These are phyloP conservation scores for Phaffia rhodozyma DNA, from an alignment of 1,284 basidiomycete genomes.

Conservation along the genomic window DNA sequence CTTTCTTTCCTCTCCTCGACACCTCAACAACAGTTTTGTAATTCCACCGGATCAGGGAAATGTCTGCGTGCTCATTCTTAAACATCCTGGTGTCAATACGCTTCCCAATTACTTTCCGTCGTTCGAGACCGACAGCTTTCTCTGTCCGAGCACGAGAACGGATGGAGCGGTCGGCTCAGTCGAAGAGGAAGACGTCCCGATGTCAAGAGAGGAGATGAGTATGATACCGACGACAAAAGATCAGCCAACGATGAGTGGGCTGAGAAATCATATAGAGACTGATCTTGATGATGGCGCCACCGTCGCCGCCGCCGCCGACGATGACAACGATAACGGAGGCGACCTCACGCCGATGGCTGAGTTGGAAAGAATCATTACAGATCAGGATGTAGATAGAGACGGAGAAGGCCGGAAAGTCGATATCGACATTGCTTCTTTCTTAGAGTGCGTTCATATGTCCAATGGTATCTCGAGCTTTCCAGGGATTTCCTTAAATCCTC, in stretches of 20 bases:
- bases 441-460: conserved; percentile 44
- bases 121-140: conserved; percentile 53
- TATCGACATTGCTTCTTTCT: conserved; percentile 59
- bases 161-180: neutral
- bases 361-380: neutral
- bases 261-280: neutral
- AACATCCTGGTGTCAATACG: conserved; percentile 53
- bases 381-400: conserved; percentile 42
- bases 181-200: conserved; percentile 16
- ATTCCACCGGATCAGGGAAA: conserved; percentile 52
- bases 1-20: too few species aligned
- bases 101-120: conserved; percentile 54
- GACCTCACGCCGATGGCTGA: too few species aligned
- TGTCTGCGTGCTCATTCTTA: conserved; percentile 50
- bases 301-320: too few species aligned
- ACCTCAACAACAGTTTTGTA: conserved; percentile 44
- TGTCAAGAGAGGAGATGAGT: conserved; percentile 1
- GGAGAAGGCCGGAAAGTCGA: conserved; percentile 28
- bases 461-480: neutral
- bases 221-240: neutral
- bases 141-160: conserved; percentile 30
- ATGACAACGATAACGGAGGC: neutral
- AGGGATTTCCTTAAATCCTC: conserved; percentile 4
- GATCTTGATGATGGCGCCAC: neutral
- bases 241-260: too few species aligned